phyloP scores from a whole-genome alignment of 805 yeast species.

The Kurtzmaniella cleridarum region DNA sequence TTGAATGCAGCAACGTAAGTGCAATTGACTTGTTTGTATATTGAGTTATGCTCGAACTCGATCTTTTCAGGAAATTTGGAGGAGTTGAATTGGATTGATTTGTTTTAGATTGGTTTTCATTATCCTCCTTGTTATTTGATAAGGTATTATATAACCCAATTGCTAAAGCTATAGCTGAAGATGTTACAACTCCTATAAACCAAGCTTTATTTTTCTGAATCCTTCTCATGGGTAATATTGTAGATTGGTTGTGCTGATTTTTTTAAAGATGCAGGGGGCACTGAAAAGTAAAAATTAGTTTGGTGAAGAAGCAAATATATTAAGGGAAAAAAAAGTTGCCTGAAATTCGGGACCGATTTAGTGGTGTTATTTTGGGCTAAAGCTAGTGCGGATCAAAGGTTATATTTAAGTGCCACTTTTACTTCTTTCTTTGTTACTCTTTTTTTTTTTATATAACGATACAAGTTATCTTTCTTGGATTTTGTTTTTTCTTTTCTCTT shows the following conservation, averaged over 20 bases:
- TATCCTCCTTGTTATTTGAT: conserved; percentile 5
- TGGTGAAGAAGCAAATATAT: background rate
- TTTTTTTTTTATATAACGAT: too few species aligned
- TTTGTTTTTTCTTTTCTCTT: too few species aligned
- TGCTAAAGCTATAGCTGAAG: conserved; percentile 27
- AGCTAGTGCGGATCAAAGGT: too few species aligned
- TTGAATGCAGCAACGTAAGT: conserved; percentile 36
- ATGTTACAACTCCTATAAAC: conserved; percentile 30
- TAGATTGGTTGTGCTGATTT: background rate
- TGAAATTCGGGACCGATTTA: background rate
- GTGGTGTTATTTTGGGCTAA: background rate
- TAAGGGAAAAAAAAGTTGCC: background rate
- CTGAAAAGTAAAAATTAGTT: background rate
- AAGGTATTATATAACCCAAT: conserved; percentile 25
- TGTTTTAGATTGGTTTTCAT: conserved; percentile 3
- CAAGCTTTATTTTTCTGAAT: conserved; percentile 18
- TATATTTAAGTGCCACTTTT: too few species aligned
- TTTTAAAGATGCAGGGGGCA: background rate
- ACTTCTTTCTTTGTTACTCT: too few species aligned
- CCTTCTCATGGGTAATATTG: conserved; percentile 3
- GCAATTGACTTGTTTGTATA: conserved; percentile 33
- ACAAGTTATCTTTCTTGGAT: too few species aligned
- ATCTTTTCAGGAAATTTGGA: conserved; percentile 1
- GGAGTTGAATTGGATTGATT: conserved; percentile 1
- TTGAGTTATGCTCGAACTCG: background rate